Evolutionary conservation across 495 filamentous ascomycete species (phyloP).

Genomic region (Aspergillus cavernicola): DNA sequence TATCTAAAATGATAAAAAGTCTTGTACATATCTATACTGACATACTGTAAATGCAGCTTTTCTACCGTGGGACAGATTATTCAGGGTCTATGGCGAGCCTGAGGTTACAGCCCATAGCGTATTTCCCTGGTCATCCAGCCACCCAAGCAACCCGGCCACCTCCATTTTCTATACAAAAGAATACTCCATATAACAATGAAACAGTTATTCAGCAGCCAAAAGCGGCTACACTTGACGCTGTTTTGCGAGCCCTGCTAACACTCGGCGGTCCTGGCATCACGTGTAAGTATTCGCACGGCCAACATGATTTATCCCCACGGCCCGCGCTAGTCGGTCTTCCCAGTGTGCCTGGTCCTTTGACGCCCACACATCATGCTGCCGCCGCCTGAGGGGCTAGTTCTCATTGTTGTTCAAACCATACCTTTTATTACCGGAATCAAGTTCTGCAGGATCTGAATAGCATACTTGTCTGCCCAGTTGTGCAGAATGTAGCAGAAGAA

Average conservation of each 20-base stretch:
- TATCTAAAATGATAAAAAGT: no score
- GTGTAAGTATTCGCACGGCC: neutral
- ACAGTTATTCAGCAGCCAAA: slow-evolving; percentile 5
- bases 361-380: neutral
- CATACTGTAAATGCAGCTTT: no score
- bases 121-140: no score
- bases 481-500: slow-evolving; percentile 57
- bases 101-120: no score
- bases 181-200: neutral
- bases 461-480: slow-evolving; percentile 57
- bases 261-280: neutral
- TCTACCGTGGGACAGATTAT: no score
- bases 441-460: slow-evolving; percentile 47
- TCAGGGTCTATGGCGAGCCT: no score
- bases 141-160: no score
- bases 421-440: slow-evolving; percentile 51
- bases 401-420: neutral
- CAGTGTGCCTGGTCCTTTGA: neutral
- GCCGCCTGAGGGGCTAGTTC: neutral
- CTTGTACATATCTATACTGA: no score
- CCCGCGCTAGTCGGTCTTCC: neutral
- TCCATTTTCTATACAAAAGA: no score
- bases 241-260: neutral
- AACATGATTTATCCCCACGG: neutral
- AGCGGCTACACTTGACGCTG: neutral